Percentiles rank a stretch among this genome's conserved stretches.
phyloP scores from a whole-genome alignment of 208 protist genomes.

The Leishmania tarentolae region DNA sequence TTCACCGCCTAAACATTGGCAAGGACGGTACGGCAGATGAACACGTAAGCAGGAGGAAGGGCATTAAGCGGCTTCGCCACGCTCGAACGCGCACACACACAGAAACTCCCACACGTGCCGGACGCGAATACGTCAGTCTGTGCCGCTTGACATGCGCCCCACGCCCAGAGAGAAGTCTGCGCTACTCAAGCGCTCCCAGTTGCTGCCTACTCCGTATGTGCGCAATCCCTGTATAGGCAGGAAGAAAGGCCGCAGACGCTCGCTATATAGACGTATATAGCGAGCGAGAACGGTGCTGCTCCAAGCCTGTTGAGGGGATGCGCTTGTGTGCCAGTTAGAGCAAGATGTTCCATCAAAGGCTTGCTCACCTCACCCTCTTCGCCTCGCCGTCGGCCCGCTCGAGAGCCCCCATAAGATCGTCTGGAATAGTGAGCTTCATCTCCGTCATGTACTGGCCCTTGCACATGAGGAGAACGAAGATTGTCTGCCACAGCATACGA shows the following conservation, averaged over 20 bases:
- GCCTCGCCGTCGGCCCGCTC: conserved; percentile 19
- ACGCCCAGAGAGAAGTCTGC: not conserved
- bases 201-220: not conserved
- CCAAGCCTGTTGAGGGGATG: too few relatives aligned
- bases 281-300: too few relatives aligned
- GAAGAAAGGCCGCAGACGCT: too few relatives aligned
- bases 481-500: conserved; percentile 77
- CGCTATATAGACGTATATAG: not conserved
- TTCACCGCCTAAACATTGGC: not conserved
- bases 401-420: conserved; percentile 15
- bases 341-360: not conserved
- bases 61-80: not conserved
- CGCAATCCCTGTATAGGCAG: not conserved
- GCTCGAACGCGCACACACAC: not conserved
- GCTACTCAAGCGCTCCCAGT: not conserved
- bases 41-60: not conserved
- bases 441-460: conserved; percentile 75
- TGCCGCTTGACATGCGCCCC: not conserved
- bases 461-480: conserved; percentile 77
- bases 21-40: not conserved
- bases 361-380: conserved; percentile 18
- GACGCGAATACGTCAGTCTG: not conserved
- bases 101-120: not conserved
- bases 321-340: not conserved
- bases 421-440: conserved; percentile 42